Conservation (phyloP, 2,329 filamentous ascomycete genomes). For the Pyrenochaeta sp. region DNA sequence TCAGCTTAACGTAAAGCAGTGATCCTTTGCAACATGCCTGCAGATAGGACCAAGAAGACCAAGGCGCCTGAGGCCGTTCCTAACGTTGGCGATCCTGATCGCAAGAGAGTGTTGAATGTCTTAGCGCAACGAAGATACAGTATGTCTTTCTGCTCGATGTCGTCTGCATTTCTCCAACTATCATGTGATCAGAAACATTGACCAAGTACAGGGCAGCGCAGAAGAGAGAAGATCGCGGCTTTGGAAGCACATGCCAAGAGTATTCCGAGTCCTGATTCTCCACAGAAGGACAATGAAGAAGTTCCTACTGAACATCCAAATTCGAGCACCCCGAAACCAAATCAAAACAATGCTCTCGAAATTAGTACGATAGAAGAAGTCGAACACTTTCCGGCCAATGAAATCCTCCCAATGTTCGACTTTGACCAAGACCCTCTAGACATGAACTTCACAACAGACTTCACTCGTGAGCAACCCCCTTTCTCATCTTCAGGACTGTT, state of each 20-base stretch:
- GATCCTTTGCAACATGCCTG: constrained; percentile 31
- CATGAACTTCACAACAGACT: constrained; percentile 18
- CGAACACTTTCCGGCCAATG: background rate
- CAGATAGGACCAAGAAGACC: constrained; percentile 25
- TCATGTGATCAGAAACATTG: background rate
- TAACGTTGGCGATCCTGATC: constrained; percentile 33
- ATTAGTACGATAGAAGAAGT: background rate
- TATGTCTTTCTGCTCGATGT: constrained; percentile 11
- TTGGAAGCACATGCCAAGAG: constrained; percentile 33
- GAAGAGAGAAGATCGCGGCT: constrained; percentile 32
- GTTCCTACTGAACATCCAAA: background rate
- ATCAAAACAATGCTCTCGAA: background rate
- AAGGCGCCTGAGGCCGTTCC: constrained; percentile 30
- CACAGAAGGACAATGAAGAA: background rate
- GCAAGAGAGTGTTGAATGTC: constrained; percentile 41
- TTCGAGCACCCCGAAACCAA: background rate
- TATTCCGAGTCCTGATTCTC: background rate
- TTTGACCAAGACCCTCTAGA: constrained; percentile 22
- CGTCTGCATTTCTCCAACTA: background rate
- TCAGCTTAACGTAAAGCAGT: constrained; percentile 13
- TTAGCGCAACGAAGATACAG: constrained; percentile 42
- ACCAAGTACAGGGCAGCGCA: constrained; percentile 32
- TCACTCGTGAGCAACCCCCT: constrained; percentile 3
- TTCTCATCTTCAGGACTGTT: background rate
- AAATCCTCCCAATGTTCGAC: constrained; percentile 7